A percentile compares a stretch with the other conserved stretches of the same genome.
Evolutionary conservation across 176 grass and related monocot genomes (phyloP).

Genomic region (Avena insularis): DNA sequence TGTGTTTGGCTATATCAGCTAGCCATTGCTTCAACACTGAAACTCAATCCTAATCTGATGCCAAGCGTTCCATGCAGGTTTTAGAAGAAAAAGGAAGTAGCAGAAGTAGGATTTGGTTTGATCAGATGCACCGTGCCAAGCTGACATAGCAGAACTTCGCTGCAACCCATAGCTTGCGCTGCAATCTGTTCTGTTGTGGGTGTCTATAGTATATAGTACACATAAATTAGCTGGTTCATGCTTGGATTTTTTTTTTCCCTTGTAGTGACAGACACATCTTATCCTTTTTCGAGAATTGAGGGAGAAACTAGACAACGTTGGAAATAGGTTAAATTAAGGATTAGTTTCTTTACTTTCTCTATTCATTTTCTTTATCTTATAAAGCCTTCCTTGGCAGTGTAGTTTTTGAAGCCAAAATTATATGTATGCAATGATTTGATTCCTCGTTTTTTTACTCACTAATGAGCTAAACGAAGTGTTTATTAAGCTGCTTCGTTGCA

Average conservation of each 20-base stretch:
- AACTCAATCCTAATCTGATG: slow-evolving; percentile 29
- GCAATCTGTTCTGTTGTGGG: slow-evolving; percentile 42
- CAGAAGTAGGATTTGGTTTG: slow-evolving; percentile 52
- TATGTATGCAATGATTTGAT: background rate
- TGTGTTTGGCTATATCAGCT: background rate
- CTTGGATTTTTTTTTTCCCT: slow-evolving; percentile 12
- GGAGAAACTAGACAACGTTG: background rate
- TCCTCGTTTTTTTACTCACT: background rate
- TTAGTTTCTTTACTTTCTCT: slow-evolving; percentile 47
- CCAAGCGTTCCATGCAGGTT: slow-evolving; percentile 42
- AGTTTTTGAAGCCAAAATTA: background rate
- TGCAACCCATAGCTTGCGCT: background rate
- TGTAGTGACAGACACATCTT: slow-evolving; percentile 18
- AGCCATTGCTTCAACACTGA: background rate
- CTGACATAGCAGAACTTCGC: slow-evolving; percentile 34
- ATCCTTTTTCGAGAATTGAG: background rate
- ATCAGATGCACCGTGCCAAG: slow-evolving; percentile 35
- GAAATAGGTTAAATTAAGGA: slow-evolving; percentile 36
- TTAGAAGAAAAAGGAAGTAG: slow-evolving; percentile 37
- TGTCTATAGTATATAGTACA: slow-evolving; percentile 19
- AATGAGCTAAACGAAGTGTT: background rate
- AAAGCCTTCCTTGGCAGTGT: background rate
- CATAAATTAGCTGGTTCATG: slow-evolving; percentile 47
- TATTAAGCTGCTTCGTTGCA: background rate
- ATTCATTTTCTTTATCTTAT: slow-evolving; percentile 34